These are phyloP conservation scores for Lachnellula arida DNA, from an alignment of 2,329 filamentous ascomycete genomes.

Conservation along the genomic window DNA sequence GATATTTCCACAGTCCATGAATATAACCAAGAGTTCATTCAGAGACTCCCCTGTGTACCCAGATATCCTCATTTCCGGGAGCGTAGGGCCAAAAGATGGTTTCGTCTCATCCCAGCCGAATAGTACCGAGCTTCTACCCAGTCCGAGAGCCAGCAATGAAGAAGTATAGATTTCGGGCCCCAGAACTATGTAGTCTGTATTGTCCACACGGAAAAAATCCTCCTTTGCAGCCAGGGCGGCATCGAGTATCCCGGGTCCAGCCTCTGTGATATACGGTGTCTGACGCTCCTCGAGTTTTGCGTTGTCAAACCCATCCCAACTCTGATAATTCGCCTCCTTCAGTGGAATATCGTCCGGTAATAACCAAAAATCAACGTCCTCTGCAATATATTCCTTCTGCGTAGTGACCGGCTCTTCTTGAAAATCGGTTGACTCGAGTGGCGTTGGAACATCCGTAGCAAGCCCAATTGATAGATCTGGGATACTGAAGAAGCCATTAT, in stretches of 20 bases:
- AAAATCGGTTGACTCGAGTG: conserved; percentile 3
- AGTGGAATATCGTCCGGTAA: conserved; percentile 32
- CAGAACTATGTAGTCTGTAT: conserved; percentile 40
- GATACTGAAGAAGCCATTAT: conserved; percentile 28
- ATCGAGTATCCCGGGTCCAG: conserved; percentile 62
- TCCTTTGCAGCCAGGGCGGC: conserved; percentile 45
- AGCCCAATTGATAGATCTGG: conserved; percentile 24
- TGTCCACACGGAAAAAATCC: conserved; percentile 38
- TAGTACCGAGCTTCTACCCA: conserved; percentile 68
- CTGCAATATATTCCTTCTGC: conserved; percentile 25
- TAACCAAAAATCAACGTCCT: conserved; percentile 44
- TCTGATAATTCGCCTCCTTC: conserved; percentile 45
- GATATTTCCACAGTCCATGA: conserved; percentile 34
- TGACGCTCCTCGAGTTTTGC: conserved; percentile 35
- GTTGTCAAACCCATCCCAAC: conserved; percentile 64
- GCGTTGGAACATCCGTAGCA: conserved; percentile 8
- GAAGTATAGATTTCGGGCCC: conserved; percentile 46
- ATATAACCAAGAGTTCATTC: conserved; percentile 37
- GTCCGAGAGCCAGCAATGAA: conserved; percentile 60
- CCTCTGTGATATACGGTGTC: conserved; percentile 62
- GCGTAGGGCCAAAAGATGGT: conserved; percentile 46
- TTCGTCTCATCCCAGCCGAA: conserved; percentile 56
- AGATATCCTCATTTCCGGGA: conserved; percentile 47
- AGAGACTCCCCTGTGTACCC: conserved; percentile 47
- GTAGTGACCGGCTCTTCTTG: conserved; percentile 2